Base-by-base conservation (phyloP, 2,329 filamentous ascomycete genomes). In the Phialophora macrospora region DNA sequence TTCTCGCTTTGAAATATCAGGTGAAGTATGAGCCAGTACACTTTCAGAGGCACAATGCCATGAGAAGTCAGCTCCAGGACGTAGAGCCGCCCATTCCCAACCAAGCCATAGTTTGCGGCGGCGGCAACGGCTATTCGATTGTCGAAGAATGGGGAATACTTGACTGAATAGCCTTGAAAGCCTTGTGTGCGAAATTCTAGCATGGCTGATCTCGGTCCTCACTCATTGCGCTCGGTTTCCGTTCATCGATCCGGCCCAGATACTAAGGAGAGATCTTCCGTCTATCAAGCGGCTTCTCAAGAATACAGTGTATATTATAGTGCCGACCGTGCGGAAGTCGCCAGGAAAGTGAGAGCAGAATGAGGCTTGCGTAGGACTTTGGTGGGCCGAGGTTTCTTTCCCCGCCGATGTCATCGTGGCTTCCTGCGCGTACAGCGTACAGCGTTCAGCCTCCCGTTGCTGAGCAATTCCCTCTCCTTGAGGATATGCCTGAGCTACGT, bases 91-190 rank as follows among this genome's bases (percentile, higher is more conserved):
- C 95, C 95, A 81, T 99, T 99, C 55, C 95, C 95, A 41, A 99
- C 94, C 46, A 99, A 90, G 46, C 95, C 95, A 80, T 95, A 99
- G 82, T 99, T 98, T 70, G 94, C 88, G n/a, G 93, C 90, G 1
- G 91, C 86, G 32, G 92, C 91, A 73, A 97, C 93, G 64, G 94
- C 94, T 70, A 99, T 88, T 69, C 93, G 89, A 71, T 91, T 95
- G 81, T 98, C 95, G 82, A 96, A 96, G 82, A 97, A 99, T 6
- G 95, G 95, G 63, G 94, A 98, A 84, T 98, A 99, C 80, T 97
- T 97, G 79, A 97, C 93, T 72, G 91, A 92, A 80, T 96, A 97
- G 74, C 93, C 93, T 79, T 98, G 97, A 85, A 88, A 98, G 74
- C 95, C 95, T 76, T 92, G 86, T 24, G 95, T 98, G 70, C 91